Percentiles rank a stretch among this genome's conserved stretches.
These are phyloP conservation scores for Alternaria infectoria DNA, from an alignment of 2,329 filamentous ascomycete species.

Conservation along the genomic window DNA sequence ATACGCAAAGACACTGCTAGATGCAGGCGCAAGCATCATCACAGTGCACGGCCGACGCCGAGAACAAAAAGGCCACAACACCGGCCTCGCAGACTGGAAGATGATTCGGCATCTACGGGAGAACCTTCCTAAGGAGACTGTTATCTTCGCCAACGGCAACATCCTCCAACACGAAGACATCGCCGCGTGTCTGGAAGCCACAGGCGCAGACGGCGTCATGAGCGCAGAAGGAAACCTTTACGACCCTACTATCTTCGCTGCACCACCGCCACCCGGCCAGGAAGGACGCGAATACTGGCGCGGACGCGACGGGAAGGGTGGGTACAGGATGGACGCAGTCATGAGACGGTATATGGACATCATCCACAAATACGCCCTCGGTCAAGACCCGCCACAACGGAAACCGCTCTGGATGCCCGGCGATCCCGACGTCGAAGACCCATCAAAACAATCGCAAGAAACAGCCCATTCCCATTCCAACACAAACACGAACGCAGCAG, in stretches of 20 bases:
- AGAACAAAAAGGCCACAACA: constrained; percentile 96
- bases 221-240: constrained; percentile 94
- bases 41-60: constrained; percentile 88
- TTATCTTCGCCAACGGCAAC: constrained; percentile 97
- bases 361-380: constrained; percentile 77
- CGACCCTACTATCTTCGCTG: constrained; percentile 85
- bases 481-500: constrained; percentile 10
- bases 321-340: constrained; percentile 87
- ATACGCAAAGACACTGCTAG: constrained; percentile 86
- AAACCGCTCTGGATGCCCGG: constrained; percentile 75
- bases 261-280: constrained; percentile 66
- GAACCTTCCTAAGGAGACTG: constrained; percentile 81
- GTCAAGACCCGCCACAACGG: constrained; percentile 68
- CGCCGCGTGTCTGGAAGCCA: constrained; percentile 76
- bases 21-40: constrained; percentile 88
- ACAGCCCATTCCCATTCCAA: too few relatives aligned
- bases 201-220: constrained; percentile 93
- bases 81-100: constrained; percentile 91
- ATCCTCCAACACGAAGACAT: constrained; percentile 82
- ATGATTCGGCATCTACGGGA: constrained; percentile 82
- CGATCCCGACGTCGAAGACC: constrained; percentile 48
- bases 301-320: constrained; percentile 76
- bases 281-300: constrained; percentile 85
- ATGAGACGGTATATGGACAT: constrained; percentile 90
- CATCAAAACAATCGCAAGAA: constrained; percentile 40